phyloP scores from a whole-genome alignment of 2,329 filamentous ascomycete genomes.

The Cladophialophora bantiana region DNA sequence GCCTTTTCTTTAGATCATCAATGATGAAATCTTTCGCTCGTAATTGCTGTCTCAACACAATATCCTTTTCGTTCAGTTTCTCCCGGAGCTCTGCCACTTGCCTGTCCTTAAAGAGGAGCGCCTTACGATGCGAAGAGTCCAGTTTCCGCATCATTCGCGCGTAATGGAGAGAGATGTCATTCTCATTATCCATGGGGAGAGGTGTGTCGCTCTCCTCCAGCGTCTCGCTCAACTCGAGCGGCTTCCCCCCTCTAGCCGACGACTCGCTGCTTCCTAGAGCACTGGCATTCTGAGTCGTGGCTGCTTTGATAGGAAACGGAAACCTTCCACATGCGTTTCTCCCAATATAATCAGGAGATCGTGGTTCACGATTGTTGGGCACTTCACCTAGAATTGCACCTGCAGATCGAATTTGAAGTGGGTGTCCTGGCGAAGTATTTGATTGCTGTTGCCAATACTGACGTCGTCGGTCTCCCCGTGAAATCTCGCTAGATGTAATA shows the following conservation, averaged over 20 bases:
- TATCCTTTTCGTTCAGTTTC: conserved; percentile 44
- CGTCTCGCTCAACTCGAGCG: conserved; percentile 30
- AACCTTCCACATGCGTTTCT: conserved; percentile 28
- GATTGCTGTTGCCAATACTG: neutral
- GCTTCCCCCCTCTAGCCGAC: neutral
- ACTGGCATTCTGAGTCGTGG: conserved; percentile 27
- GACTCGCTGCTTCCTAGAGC: conserved; percentile 5
- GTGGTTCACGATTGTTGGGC: conserved; percentile 16
- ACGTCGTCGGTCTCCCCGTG: conserved; percentile 3
- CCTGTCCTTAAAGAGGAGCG: conserved; percentile 42
- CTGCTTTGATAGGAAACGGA: conserved; percentile 21
- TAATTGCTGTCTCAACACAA: conserved; percentile 44
- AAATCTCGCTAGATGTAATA: conserved; percentile 30
- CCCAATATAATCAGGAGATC: conserved; percentile 35
- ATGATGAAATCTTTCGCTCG: conserved; percentile 42
- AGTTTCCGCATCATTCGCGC: conserved; percentile 44
- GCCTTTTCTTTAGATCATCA: conserved; percentile 42
- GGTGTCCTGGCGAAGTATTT: conserved; percentile 6
- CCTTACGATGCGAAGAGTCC: conserved; percentile 43
- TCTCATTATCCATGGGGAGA: conserved; percentile 44
- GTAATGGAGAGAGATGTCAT: conserved; percentile 44
- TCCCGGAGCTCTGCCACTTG: conserved; percentile 43
- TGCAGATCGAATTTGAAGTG: conserved; percentile 32
- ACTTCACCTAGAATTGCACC: conserved; percentile 19
- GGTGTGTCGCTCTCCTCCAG: conserved; percentile 35